Evolutionary conservation across 352 stramenopile genomes (phyloP), one percentile per base, ranked within the genome.

Genomic region (Phytophthora pisi): DNA sequence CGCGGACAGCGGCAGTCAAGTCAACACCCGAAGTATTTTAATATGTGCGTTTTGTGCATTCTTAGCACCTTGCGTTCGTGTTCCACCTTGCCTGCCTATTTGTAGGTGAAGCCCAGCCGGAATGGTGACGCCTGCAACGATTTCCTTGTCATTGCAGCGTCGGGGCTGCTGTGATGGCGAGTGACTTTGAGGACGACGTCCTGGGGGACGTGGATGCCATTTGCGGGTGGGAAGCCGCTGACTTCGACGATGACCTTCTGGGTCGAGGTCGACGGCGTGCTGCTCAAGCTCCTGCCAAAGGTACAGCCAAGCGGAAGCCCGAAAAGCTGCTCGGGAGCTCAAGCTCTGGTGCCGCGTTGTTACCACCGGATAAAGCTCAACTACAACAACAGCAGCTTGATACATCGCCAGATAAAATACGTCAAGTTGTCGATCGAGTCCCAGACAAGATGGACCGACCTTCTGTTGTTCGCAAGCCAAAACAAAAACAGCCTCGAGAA

Each of bases 171-270:
- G 18, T 13, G 16, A 65, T 55, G 57, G 15, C 40, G 13, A 55
- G 50, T 15, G 40, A 58, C 40, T 63, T 11, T 26, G 55, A 66
- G 6, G 51, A 69, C 5, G 70, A 58, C 5, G 30, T 42, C 10
- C 24, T 51, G 2, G 56, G 65, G 2, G 66, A 72, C 28, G 31
- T 34, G 7, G 66, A 61, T 46, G 53, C 6, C 30, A 64, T 78
- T 38, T 67, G 70, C 50, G 70, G 70, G 20, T 78, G 70, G 70
- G 70, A 46, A 43, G 57, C n/a, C 16, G 52, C 10, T 7, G 66
- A 75, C 31, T 66, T 72, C 9, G 70, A 72, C 30, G 66, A 70
- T 10, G 34, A 70, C 6, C 34, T 74, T 11, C n/a, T 57, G 8
- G 34, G 15, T 30, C 47, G 28, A 40, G 13, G 26, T 42, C 23